phyloP scores from a whole-genome alignment of 139 green algal species.

The Yamagishiella unicocca region DNA sequence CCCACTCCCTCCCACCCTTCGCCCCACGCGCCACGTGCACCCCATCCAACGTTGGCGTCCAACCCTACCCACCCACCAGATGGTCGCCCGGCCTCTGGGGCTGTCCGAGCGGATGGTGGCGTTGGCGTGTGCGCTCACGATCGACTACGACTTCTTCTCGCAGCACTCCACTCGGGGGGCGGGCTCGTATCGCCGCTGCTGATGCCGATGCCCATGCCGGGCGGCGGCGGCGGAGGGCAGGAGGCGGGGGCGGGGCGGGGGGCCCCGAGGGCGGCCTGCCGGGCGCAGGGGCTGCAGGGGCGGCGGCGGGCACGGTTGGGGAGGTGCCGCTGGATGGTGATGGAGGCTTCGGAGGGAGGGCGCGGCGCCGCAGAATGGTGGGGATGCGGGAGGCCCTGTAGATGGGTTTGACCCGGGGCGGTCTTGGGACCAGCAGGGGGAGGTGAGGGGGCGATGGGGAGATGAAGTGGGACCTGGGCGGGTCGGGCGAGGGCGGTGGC shows the following conservation, averaged over 20 bases:
- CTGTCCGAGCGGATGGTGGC: constrained; percentile 84
- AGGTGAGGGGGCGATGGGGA: constrained; percentile 16
- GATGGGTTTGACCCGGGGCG: neutral
- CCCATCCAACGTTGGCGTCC: neutral
- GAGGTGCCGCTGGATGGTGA: constrained; percentile 1
- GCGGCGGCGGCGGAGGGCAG: constrained; percentile 1
- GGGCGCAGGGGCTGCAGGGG: constrained; percentile 23
- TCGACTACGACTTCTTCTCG: constrained; percentile 68
- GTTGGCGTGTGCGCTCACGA: constrained; percentile 81
- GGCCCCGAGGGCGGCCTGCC: constrained; percentile 27
- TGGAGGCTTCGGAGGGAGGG: neutral
- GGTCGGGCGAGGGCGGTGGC: neutral
- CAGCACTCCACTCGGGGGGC: constrained; percentile 71
- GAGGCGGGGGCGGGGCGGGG: neutral
- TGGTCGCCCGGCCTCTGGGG: constrained; percentile 61
- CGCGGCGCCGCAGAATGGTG: neutral
- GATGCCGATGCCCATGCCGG: constrained; percentile 46
- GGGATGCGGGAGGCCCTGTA: neutral
- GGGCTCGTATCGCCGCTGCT: constrained; percentile 58
- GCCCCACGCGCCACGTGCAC: neutral
- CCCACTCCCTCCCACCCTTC: neutral
- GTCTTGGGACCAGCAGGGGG: neutral
- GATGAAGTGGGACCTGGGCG: constrained; percentile 55
- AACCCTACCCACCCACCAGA: constrained; percentile 44
- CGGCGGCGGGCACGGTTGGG: neutral